phyloP scores from a whole-genome alignment of 768 basidiomycete genomes.

The Termitomyces sp. region DNA sequence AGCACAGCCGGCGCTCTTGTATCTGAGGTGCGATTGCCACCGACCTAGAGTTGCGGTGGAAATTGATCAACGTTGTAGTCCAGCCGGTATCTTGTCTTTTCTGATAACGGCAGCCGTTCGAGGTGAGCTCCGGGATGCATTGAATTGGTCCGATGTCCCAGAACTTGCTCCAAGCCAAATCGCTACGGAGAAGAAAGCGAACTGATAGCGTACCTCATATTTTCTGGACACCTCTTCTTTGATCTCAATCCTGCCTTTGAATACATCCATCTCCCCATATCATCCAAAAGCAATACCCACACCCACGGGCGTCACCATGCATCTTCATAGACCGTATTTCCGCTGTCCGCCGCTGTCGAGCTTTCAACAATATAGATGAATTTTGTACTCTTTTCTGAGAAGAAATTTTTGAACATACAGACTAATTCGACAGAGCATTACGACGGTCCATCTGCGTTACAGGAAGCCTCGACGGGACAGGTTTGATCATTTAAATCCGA shows the following conservation, averaged over 20 bases:
- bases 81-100: slow-evolving; percentile 73
- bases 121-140: slow-evolving; percentile 67
- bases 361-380: not conserved
- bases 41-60: not conserved
- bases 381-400: not conserved
- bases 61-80: slow-evolving; percentile 32
- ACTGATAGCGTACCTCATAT: slow-evolving; percentile 1
- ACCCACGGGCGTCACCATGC: too few relatives aligned
- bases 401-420: not conserved
- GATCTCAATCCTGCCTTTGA: not conserved
- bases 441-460: not conserved
- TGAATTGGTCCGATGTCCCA: slow-evolving; percentile 65
- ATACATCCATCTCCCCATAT: not conserved
- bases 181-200: slow-evolving; percentile 10
- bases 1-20: slow-evolving; percentile 90
- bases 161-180: not conserved
- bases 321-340: not conserved
- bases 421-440: not conserved
- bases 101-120: slow-evolving; percentile 47
- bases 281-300: not conserved
- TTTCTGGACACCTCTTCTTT: not conserved
- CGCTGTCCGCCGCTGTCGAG: not conserved
- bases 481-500: not conserved
- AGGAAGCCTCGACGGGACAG: not conserved
- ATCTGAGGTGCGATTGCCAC: slow-evolving; percentile 64